Conservation (phyloP, 1,284 basidiomycete species). For the Leccinum subrobustum region DNA sequence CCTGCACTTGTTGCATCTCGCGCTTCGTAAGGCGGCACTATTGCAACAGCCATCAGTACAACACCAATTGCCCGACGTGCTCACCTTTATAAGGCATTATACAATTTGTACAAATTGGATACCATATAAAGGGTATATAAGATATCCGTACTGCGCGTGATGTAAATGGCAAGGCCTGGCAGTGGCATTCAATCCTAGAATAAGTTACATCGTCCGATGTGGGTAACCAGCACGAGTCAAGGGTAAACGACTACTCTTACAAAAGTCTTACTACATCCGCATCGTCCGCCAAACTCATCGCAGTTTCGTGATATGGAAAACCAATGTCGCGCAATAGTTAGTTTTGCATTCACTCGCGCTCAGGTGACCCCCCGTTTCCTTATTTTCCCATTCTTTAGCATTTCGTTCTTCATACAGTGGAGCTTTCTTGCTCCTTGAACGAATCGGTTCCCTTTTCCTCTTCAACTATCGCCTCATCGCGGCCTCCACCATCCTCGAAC, state of each 20-base stretch:
- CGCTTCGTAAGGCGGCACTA: too few species aligned
- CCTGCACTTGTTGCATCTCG: too few species aligned
- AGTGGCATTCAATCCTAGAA: too few species aligned
- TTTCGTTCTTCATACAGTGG: conserved; percentile 10
- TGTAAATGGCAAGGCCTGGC: neutral
- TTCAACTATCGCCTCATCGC: conserved; percentile 37
- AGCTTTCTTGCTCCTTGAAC: neutral
- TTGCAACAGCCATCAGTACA: neutral
- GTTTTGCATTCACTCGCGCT: neutral
- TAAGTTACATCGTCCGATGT: too few species aligned
- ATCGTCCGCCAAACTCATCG: neutral
- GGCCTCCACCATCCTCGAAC: conserved; percentile 70
- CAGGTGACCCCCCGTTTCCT: neutral
- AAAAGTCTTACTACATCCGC: too few species aligned
- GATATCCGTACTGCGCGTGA: neutral
- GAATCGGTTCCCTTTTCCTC: neutral
- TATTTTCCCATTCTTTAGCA: neutral
- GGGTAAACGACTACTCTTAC: too few species aligned
- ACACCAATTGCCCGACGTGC: neutral
- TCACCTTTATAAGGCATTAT: conserved; percentile 3
- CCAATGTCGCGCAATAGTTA: neutral
- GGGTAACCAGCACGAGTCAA: too few species aligned
- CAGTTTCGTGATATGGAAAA: neutral
- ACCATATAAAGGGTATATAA: neutral
- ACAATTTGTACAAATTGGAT: neutral